Evolutionary conservation across 208 protist species (phyloP).

Genomic region (Endotrypanum monterogeii): DNA sequence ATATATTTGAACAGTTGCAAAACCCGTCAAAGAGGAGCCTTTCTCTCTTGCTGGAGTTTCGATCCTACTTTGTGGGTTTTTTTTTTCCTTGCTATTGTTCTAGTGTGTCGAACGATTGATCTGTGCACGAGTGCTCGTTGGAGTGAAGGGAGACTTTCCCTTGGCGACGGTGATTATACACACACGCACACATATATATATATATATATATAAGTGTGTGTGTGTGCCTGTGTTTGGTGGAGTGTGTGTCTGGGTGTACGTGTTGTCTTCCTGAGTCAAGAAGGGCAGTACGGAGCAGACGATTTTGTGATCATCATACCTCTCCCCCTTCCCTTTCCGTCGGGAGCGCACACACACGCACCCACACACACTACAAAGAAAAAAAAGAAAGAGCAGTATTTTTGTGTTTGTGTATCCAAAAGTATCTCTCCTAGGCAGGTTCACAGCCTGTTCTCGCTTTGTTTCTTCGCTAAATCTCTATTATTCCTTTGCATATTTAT

Average conservation of each 20-base stretch:
- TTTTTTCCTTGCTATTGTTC: background rate
- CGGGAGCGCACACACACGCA: background rate
- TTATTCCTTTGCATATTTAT: slow-evolving; percentile 1
- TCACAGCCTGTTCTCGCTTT: background rate
- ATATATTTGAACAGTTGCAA: background rate
- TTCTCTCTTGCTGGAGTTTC: background rate
- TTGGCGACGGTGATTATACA: background rate
- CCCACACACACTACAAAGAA: background rate
- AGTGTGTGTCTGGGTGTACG: background rate
- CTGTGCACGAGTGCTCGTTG: background rate
- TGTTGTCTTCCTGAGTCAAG: too few species aligned
- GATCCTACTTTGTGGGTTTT: background rate
- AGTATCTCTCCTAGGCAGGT: background rate
- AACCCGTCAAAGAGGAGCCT: background rate
- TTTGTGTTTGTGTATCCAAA: background rate
- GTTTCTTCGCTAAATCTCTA: background rate
- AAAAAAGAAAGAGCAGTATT: background rate
- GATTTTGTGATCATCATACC: background rate
- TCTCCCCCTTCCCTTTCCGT: background rate
- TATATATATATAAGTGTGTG: too few species aligned
- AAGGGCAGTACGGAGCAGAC: background rate
- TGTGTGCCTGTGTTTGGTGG: too few species aligned
- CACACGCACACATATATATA: background rate
- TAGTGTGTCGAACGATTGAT: background rate
- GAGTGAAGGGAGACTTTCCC: background rate